Conservation (phyloP, 1,284 basidiomycete species). For the Boletellus dicymbophilus region DNA sequence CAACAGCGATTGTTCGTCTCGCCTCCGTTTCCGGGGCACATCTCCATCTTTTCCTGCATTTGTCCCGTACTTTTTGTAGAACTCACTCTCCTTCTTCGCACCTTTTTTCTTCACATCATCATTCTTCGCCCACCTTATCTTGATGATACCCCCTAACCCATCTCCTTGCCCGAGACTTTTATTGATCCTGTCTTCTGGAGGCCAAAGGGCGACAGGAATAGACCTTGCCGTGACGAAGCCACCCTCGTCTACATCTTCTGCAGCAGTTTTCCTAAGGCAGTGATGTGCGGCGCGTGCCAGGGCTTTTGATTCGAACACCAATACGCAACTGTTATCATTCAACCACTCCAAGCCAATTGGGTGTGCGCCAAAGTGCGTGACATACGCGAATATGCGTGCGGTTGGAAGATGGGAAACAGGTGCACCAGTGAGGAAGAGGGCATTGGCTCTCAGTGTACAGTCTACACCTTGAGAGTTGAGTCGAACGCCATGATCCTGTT, state of each 20-base stretch:
- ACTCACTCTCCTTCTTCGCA: conserved; percentile 66
- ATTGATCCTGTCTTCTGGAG: conserved; percentile 74
- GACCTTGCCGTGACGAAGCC: conserved; percentile 63
- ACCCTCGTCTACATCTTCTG: conserved; percentile 54
- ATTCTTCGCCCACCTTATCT: conserved; percentile 69
- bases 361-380: conserved; percentile 66
- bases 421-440: conserved; percentile 66
- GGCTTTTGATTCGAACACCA: conserved; percentile 63
- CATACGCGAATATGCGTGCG: conserved; percentile 72
- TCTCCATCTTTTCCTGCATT: conserved; percentile 56
- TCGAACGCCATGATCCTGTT: neutral
- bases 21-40: conserved; percentile 39
- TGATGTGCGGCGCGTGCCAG: conserved; percentile 54
- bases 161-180: conserved; percentile 63
- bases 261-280: conserved; percentile 48
- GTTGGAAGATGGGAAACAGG: conserved; percentile 74
- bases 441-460: conserved; percentile 54
- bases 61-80: conserved; percentile 72
- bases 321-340: conserved; percentile 74
- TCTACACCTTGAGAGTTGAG: conserved; percentile 20
- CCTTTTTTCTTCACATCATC: conserved; percentile 76
- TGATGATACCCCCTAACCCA: conserved; percentile 61
- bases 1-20: conserved; percentile 26
- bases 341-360: conserved; percentile 79
- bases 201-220: conserved; percentile 72